phyloP scores from a whole-genome alignment of 352 stramenopile genomes.

The Pythium rhizo-oryzae region DNA sequence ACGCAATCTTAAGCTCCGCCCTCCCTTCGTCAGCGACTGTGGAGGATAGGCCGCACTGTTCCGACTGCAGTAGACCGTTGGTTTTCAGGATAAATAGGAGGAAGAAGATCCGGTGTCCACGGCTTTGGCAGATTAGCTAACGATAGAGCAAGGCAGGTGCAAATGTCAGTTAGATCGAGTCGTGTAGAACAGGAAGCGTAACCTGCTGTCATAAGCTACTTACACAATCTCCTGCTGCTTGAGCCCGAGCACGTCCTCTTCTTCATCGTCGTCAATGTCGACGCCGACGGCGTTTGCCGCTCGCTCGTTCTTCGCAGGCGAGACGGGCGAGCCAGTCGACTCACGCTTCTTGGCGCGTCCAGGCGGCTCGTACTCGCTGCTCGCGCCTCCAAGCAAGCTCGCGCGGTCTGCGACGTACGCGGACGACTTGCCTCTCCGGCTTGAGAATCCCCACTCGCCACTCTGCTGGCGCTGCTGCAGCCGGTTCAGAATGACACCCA shows the following conservation, averaged over 20 bases:
- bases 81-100: conserved; percentile 3
- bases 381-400: conserved; percentile 38
- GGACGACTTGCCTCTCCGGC: conserved; percentile 22
- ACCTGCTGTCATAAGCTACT: conserved; percentile 25
- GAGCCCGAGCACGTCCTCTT: conserved; percentile 30
- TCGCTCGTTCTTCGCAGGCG: conserved; percentile 11
- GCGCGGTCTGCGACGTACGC: conserved; percentile 55
- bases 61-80: not conserved
- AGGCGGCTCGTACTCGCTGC: conserved; percentile 8
- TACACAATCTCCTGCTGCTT: conserved; percentile 32
- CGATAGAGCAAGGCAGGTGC: not conserved
- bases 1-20: not conserved
- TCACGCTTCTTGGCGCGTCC: conserved; percentile 10
- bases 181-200: not conserved
- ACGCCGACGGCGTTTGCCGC: conserved; percentile 10
- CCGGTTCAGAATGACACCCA: conserved; percentile 53
- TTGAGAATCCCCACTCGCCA: conserved; percentile 24
- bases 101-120: not conserved
- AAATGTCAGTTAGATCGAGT: not conserved
- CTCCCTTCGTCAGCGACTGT: not conserved
- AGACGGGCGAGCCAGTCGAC: not conserved
- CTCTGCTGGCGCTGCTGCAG: conserved; percentile 46
- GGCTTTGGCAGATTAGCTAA: not conserved
- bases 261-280: conserved; percentile 32
- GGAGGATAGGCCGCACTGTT: not conserved